These are phyloP conservation scores for Physcia stellaris DNA, from an alignment of 495 filamentous ascomycete genomes.

Conservation along the genomic window DNA sequence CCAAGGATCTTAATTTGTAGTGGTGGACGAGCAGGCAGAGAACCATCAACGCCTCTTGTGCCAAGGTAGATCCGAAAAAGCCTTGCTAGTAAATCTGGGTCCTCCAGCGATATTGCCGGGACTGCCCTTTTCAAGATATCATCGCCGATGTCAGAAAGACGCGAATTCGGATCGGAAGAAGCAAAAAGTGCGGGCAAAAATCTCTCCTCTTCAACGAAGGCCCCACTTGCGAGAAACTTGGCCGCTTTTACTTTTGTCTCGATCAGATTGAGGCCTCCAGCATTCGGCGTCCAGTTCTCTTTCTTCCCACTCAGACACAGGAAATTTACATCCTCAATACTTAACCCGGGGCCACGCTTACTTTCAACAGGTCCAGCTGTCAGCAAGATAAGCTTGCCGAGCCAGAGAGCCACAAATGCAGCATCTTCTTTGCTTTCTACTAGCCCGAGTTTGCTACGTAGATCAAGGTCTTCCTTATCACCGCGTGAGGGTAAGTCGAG, in stretches of 20 bases:
- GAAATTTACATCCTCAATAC: conserved; percentile 57
- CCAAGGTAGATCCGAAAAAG: conserved; percentile 62
- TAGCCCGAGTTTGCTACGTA: conserved; percentile 56
- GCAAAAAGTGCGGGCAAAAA: conserved; percentile 77
- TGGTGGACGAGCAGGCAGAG: conserved; percentile 45
- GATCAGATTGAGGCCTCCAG: conserved; percentile 46
- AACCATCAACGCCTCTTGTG: conserved; percentile 22
- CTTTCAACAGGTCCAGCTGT: conserved; percentile 26
- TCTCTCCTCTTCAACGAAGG: conserved; percentile 65
- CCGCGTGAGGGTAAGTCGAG: conserved; percentile 63
- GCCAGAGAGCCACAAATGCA: conserved; percentile 58
- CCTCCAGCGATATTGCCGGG: conserved; percentile 54
- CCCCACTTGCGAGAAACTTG: conserved; percentile 65
- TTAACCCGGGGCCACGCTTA: conserved; percentile 53
- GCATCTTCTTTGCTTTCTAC: conserved; percentile 48
- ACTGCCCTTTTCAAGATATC: conserved; percentile 67
- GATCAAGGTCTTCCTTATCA: conserved; percentile 55
- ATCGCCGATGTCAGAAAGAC: conserved; percentile 66
- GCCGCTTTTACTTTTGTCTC: conserved; percentile 54
- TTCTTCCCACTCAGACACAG: conserved; percentile 50
- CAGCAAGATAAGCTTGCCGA: conserved; percentile 68
- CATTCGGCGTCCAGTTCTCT: conserved; percentile 53
- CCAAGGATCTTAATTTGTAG: conserved; percentile 63
- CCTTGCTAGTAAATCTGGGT: conserved; percentile 41
- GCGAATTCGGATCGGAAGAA: conserved; percentile 66